These are phyloP conservation scores for Ustilago loliicola DNA, from an alignment of 1,284 basidiomycete species.

Conservation along the genomic window DNA sequence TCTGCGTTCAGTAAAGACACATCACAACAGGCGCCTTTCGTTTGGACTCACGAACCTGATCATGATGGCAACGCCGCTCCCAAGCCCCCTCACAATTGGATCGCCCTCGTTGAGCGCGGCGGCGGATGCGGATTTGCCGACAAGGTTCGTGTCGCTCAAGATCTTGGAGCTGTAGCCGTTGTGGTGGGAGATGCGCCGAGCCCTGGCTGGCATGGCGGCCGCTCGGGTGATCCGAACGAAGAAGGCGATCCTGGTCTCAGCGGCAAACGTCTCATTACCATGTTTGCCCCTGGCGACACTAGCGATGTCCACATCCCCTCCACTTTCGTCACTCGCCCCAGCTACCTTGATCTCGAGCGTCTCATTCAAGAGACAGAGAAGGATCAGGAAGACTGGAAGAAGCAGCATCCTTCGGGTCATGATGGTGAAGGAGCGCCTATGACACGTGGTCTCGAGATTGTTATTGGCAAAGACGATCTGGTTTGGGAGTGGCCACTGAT, in stretches of 20 bases:
- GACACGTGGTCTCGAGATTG: conserved; percentile 59
- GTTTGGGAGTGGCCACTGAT: conserved; percentile 67
- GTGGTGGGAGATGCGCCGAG: conserved; percentile 66
- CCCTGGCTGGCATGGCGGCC: conserved; percentile 45
- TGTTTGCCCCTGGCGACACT: conserved; percentile 66
- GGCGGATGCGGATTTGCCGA: conserved; percentile 65
- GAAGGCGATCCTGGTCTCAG: conserved; percentile 56
- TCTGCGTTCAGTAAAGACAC: conserved; percentile 22
- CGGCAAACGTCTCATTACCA: conserved; percentile 64
- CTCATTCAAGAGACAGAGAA: conserved; percentile 61
- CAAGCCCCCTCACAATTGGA: conserved; percentile 64
- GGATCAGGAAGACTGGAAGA: conserved; percentile 49
- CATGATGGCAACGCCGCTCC: background rate
- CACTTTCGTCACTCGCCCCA: conserved; percentile 67
- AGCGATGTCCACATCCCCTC: conserved; percentile 66
- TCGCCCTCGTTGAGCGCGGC: conserved; percentile 67
- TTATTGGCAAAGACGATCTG: conserved; percentile 62
- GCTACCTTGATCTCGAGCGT: conserved; percentile 63
- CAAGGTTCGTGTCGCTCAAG: conserved; percentile 66
- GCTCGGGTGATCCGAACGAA: conserved; percentile 51
- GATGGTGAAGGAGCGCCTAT: conserved; percentile 17
- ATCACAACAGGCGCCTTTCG: conserved; percentile 26
- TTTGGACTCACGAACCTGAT: conserved; percentile 24
- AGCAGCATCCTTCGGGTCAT: conserved; percentile 24
- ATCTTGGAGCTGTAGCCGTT: conserved; percentile 66